A percentile compares a stretch with the other conserved stretches of the same genome.
Conservation (phyloP, 1,284 basidiomycete species). For the Malassezia slooffiae region DNA sequence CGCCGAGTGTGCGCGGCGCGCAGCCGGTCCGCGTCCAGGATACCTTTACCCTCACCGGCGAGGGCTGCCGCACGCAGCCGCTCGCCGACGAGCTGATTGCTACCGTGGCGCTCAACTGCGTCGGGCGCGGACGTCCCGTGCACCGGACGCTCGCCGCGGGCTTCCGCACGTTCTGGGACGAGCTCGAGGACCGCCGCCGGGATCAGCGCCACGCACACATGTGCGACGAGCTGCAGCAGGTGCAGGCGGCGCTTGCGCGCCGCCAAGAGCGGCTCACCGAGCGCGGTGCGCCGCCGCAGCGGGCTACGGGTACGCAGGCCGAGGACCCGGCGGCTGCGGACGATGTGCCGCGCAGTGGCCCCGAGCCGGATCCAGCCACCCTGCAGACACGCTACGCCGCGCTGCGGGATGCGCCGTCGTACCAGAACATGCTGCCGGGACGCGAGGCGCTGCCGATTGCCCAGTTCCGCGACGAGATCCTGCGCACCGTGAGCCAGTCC, state of each 20-base stretch:
- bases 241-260: conserved; percentile 56
- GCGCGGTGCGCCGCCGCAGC: no score
- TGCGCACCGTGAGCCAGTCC: conserved; percentile 61
- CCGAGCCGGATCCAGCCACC: no score
- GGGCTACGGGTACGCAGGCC: no score
- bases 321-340: no score
- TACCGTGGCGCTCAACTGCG: conserved; percentile 64
- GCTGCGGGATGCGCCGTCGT: no score
- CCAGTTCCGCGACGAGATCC: conserved; percentile 64
- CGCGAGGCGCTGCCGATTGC: conserved; percentile 78
- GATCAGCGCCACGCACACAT: conserved; percentile 58
- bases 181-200: conserved; percentile 63
- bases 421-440: conserved; percentile 75
- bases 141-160: conserved; percentile 58
- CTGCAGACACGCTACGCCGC: no score
- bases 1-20: neutral
- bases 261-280: conserved; percentile 55
- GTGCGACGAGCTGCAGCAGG: conserved; percentile 50
- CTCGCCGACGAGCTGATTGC: conserved; percentile 89
- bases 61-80: conserved; percentile 63
- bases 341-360: no score
- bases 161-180: conserved; percentile 85
- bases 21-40: conserved; percentile 46
- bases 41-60: conserved; percentile 71
- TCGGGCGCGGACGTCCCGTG: conserved; percentile 39